Conservation (phyloP, 2,329 filamentous ascomycete genomes). For the Thelonectria blattea region DNA sequence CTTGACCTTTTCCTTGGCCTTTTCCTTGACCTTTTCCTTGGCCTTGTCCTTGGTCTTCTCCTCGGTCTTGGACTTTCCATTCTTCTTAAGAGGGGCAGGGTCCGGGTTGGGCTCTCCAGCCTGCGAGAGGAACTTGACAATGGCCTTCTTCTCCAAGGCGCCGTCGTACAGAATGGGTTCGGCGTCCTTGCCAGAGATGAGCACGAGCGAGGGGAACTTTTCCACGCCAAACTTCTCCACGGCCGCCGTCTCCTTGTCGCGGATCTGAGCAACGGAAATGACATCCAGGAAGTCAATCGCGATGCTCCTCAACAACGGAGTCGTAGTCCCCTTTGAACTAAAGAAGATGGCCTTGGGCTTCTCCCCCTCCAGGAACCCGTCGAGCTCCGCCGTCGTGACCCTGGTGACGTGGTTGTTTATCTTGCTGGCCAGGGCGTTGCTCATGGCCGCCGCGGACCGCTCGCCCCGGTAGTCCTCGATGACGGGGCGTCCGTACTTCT, state of each 20-base stretch:
- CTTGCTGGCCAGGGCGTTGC: conserved; percentile 81
- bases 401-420: conserved; percentile 92
- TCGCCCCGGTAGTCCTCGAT: conserved; percentile 92
- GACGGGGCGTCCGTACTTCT: conserved; percentile 77
- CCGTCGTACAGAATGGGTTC: conserved; percentile 78
- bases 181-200: conserved; percentile 74
- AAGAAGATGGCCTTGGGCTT: conserved; percentile 88
- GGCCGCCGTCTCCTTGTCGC: conserved; percentile 76
- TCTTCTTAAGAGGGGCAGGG: conserved; percentile 54
- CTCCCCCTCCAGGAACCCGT: conserved; percentile 75
- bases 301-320: conserved; percentile 79
- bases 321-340: conserved; percentile 89
- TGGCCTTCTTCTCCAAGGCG: conserved; percentile 81
- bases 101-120: conserved; percentile 81
- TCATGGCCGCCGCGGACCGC: conserved; percentile 83
- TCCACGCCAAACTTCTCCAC: conserved; percentile 77
- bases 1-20: conserved; percentile 43
- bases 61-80: conserved; percentile 47
- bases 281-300: conserved; percentile 89
- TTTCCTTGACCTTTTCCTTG: conserved; percentile 36
- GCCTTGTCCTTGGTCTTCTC: conserved; percentile 43
- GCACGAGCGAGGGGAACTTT: conserved; percentile 79
- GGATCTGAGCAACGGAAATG: conserved; percentile 81
- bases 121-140: conserved; percentile 84
- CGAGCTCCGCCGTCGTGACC: conserved; percentile 79